These are phyloP conservation scores for Brassica nigra DNA, from an alignment of 345 rosid genomes.

Conservation along the genomic window DNA sequence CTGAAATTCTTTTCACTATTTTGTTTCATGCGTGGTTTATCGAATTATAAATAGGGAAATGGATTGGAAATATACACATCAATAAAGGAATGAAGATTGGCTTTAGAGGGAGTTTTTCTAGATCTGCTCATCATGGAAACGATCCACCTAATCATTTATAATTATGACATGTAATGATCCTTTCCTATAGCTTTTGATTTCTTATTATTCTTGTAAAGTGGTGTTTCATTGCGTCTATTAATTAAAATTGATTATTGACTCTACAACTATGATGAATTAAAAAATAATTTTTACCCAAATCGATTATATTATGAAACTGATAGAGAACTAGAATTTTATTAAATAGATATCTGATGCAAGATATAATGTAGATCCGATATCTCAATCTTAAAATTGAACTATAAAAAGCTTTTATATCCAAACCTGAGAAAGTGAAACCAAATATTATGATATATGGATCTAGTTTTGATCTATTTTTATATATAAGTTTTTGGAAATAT, in stretches of 20 bases:
- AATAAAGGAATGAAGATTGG: slow-evolving; percentile 5
- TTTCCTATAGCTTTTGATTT: not conserved
- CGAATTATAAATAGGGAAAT: not conserved
- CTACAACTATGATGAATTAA: not conserved
- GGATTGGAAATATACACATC: not conserved
- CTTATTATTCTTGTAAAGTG: not conserved
- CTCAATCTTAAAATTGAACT: not conserved
- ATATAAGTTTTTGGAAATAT: not conserved
- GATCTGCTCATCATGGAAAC: not conserved
- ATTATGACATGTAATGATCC: not conserved
- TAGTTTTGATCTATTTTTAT: not conserved
- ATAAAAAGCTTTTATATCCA: not conserved
- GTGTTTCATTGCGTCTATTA: not conserved
- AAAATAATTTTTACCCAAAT: not conserved
- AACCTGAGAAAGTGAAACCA: not conserved
- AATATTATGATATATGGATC: not conserved
- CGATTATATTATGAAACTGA: not conserved
- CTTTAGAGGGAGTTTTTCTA: not conserved
- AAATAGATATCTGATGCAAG: not conserved
- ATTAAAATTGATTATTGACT: not conserved
- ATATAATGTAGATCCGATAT: not conserved
- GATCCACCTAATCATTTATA: not conserved
- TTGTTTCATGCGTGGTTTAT: not conserved
- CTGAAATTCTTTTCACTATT: not conserved
- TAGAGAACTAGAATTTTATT: not conserved